These are phyloP conservation scores for Sporothrix luriei DNA, from an alignment of 2,329 filamentous ascomycete genomes.

Conservation along the genomic window DNA sequence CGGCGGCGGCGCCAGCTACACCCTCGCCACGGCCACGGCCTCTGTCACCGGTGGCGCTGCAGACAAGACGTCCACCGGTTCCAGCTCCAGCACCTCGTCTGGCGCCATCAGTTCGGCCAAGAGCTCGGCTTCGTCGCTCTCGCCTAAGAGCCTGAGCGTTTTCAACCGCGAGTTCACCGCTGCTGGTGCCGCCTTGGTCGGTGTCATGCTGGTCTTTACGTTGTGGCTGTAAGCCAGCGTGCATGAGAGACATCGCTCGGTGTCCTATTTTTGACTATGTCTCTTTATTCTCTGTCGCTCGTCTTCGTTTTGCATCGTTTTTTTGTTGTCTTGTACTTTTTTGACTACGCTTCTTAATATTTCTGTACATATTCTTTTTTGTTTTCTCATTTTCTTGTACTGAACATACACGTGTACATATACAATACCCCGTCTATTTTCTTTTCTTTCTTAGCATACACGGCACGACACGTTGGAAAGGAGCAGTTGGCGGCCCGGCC, in stretches of 20 bases:
- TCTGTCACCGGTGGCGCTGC: conserved; percentile 34
- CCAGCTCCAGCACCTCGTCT: conserved; percentile 31
- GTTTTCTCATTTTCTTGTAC: neutral
- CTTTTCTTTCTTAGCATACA: neutral
- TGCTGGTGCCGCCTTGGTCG: conserved; percentile 53
- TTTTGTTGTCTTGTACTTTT: neutral
- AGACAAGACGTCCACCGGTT: conserved; percentile 29
- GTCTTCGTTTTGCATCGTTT: neutral
- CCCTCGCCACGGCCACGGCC: conserved; percentile 38
- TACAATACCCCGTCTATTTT: conserved; percentile 23
- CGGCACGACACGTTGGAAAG: conserved; percentile 13
- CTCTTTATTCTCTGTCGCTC: neutral
- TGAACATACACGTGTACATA: conserved; percentile 21
- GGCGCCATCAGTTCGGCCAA: conserved; percentile 33
- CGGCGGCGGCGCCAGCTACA: conserved; percentile 39
- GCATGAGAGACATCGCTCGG: too few relatives aligned
- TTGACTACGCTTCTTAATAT: neutral
- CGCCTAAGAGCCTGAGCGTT: conserved; percentile 47
- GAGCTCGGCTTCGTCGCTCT: conserved; percentile 38
- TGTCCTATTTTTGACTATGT: neutral
- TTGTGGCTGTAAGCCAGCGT: conserved; percentile 49
- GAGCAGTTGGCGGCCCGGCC: neutral
- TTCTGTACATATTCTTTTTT: conserved; percentile 16
- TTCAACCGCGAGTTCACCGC: conserved; percentile 53
- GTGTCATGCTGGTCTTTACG: conserved; percentile 57